Base-by-base conservation (phyloP, 352 stramenopile genomes). In the Peronospora farinosa region DNA sequence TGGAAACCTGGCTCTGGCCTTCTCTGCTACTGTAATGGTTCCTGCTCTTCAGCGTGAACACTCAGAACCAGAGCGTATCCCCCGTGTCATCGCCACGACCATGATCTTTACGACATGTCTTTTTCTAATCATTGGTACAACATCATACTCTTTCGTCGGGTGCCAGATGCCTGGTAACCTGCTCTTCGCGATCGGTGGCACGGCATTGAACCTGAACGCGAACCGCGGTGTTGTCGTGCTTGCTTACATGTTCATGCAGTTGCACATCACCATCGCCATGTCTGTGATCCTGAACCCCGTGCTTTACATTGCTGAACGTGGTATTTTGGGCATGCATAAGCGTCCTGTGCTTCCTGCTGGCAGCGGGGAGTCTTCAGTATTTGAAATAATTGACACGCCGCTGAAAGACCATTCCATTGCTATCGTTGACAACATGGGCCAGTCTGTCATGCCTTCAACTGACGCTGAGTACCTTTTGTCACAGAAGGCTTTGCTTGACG, bases 111-210 rank as follows among this genome's bases (percentile, higher is more conserved):
- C 70, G 0, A 60, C 66, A 2, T 61, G 45, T 13, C 61, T 85
- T 7, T 85, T 85, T 52, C 50, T 82, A 13, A 77, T 70, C 35
- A 72, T 86, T 23, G 75, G 65, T 0, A 38, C 51, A 23, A 64
- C 57, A 1, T 69, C 67, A 30, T 82, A 69, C 37, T 54, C 59
- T 5, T 74, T 53, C 41, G 65, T 84, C 0, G 74, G 74, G n/a
- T 85, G 74, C 49, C 74, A 85, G 55, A 79, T 85, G 43, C 64
- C 74, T 0, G 67, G 69, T 16, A 85, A 85, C 46, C 57, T 86
- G 25, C 44, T 86, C 11, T 84, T 86, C 41, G 60, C 74, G 7
- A 79, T 86, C 36, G 71, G 62, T 13, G 63, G 62, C 13, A 65
- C 67, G 0, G 64, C 65, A 4, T 52, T 84, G 8, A 54, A 77